Evolutionary conservation across 495 filamentous ascomycete species (phyloP).

Genomic region (Elaphomyces granulatus): DNA sequence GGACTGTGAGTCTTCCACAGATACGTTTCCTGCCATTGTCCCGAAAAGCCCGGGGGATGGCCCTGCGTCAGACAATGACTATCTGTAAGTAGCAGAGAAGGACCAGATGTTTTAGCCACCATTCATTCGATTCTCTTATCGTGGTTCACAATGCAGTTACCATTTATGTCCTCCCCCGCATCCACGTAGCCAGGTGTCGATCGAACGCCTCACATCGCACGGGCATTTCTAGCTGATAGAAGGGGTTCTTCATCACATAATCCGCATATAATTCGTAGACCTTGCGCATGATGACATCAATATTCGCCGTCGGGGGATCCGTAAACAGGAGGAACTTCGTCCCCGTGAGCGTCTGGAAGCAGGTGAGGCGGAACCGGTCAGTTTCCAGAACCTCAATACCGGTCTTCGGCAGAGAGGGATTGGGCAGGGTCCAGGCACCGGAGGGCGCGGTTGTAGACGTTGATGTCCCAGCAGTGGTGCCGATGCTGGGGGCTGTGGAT

Average conservation of each 20-base stretch:
- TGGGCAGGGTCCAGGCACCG: constrained; percentile 27
- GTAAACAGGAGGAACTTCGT: constrained; percentile 94
- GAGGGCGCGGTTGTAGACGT: constrained; percentile 14
- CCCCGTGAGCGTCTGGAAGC: constrained; percentile 87
- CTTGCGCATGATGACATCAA: constrained; percentile 63
- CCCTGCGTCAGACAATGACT: no score
- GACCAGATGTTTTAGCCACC: no score
- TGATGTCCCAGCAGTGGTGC: constrained; percentile 15
- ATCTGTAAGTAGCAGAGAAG: no score
- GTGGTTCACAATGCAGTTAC: no score
- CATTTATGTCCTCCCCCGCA: constrained; percentile 27
- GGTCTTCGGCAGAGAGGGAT: constrained; percentile 33
- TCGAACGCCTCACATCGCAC: constrained; percentile 91
- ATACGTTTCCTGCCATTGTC: no score
- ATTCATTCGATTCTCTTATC: no score
- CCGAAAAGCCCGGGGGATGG: no score
- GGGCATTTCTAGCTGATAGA: constrained; percentile 96
- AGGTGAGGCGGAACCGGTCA: constrained; percentile 81
- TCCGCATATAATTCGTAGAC: constrained; percentile 94
- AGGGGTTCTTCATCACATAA: constrained; percentile 99
- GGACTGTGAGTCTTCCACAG: no score
- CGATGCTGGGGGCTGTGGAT: constrained; percentile 14
- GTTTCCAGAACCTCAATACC: constrained; percentile 87
- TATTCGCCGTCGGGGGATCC: constrained; percentile 76
- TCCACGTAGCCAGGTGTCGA: constrained; percentile 48